Conservation (phyloP, 768 basidiomycete species). For the Phylloporus arenicola region DNA sequence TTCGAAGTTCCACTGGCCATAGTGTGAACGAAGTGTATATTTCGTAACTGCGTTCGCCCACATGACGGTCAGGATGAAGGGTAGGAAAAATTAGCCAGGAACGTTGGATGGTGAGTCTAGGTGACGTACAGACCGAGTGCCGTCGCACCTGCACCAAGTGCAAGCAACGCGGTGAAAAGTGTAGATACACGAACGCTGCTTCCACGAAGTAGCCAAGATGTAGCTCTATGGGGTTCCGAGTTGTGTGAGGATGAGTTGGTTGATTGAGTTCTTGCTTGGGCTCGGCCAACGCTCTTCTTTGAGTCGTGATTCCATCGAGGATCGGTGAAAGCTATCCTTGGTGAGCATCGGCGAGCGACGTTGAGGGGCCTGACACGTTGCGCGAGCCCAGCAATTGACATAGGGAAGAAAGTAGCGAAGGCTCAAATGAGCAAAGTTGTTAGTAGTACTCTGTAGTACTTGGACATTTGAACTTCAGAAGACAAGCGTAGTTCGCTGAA, state of each 20-base stretch:
- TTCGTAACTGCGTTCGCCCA: conserved; percentile 39
- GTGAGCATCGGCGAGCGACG: not conserved
- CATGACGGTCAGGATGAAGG: not conserved
- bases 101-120: not conserved
- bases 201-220: conserved; percentile 7
- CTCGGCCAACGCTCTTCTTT: not conserved
- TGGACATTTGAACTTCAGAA: too few relatives aligned
- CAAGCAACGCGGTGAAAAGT: conserved; percentile 35
- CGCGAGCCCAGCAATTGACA: conserved; percentile 5
- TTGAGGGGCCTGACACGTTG: not conserved
- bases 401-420: not conserved
- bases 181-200: conserved; percentile 33
- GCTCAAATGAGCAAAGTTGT: too few relatives aligned
- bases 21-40: conserved; percentile 53
- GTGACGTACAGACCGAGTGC: conserved; percentile 39
- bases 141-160: conserved; percentile 37
- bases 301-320: not conserved
- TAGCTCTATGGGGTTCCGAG: not conserved
- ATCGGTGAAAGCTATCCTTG: not conserved
- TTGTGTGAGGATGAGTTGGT: conserved; percentile 8
- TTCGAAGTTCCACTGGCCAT: conserved; percentile 62
- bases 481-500: too few relatives aligned
- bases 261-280: conserved; percentile 7
- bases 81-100: not conserved
- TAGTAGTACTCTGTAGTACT: too few relatives aligned